Evolutionary conservation across 106 monocot genomes (phyloP), one percentile per base, ranked within the genome.

Genomic region (Acorus calamus): DNA sequence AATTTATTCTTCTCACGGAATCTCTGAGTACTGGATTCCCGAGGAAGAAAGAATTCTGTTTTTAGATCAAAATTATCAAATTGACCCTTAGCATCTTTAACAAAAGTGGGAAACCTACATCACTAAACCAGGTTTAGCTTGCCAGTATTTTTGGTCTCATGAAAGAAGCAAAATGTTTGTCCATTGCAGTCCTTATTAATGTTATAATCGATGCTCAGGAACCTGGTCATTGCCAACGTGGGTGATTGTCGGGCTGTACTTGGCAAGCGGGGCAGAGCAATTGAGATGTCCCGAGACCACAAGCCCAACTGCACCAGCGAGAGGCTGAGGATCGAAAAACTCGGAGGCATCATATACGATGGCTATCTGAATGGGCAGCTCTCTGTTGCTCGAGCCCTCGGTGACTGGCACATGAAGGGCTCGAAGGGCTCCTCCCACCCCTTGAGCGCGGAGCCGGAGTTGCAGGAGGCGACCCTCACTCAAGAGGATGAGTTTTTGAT

Each of bases 351-450:
- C 3, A 61, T 84, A 28, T 79, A 67, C 48, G 83, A 84, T 61
- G 83, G 83, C 4, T 84, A 84, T 46, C 74, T 84, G 0, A 84
- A 84, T 52, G 83, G 83, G 2, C 79, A 84, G 65, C 76, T 84
- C 11, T 72, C 83, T 6, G 83, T 84, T 2, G 66, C 83, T 2
- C 71, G 83, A 55, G 83, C 83, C 49, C 48, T 84, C 5, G 83
- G 83, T 11, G 83, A 84, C 52, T 84, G 83, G 79, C 83, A 84
- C 69, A 66, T 84, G 69, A 84, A 84, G 66, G 83, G 83, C 10
- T 7, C 73, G 61, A 84, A 84, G 61, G 79, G 73, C 43, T 79
- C 79, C 7, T 7, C 53, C n/a, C 73, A 66, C 69, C 83, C 79
- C 4, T 56, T 84, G 8, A 79, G 47, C 9, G 67, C 79, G 0